Evolutionary conservation across 225 moss, liverwort and hornwort genomes (phyloP).

Genomic region (Sphagnum tenellum): DNA sequence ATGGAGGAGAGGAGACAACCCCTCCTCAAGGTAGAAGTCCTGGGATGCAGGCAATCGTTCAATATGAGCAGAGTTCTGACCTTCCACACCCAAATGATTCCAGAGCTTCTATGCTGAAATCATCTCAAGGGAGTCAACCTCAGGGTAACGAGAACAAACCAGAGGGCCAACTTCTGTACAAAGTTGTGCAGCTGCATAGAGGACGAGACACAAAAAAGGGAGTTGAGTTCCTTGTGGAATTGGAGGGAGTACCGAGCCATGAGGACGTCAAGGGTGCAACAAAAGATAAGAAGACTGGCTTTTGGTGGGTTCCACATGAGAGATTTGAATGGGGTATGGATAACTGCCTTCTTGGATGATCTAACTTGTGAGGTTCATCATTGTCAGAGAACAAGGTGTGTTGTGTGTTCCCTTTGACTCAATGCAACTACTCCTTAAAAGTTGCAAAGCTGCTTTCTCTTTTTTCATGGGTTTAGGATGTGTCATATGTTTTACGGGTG

Average conservation of each 20-base stretch:
- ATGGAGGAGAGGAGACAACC: conserved; percentile 1
- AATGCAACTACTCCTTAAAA: too few relatives aligned
- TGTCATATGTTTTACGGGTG: too few relatives aligned
- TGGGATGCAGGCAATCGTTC: neutral
- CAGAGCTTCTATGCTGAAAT: too few relatives aligned
- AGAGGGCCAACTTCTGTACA: conserved; percentile 7
- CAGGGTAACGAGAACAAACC: conserved; percentile 4
- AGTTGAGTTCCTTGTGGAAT: conserved; percentile 18
- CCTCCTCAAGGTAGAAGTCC: conserved; percentile 1
- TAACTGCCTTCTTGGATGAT: conserved; percentile 20
- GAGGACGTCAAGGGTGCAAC: conserved; percentile 1
- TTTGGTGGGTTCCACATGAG: conserved; percentile 24
- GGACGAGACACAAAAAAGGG: conserved; percentile 7
- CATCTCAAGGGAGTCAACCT: neutral
- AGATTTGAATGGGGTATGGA: conserved; percentile 21
- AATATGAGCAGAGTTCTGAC: neutral
- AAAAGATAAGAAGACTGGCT: conserved; percentile 28
- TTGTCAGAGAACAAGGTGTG: too few relatives aligned
- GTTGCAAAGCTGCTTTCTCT: too few relatives aligned
- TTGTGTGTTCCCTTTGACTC: too few relatives aligned
- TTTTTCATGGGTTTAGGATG: too few relatives aligned
- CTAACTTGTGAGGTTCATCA: too few relatives aligned
- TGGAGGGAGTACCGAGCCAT: conserved; percentile 17
- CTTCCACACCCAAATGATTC: neutral
- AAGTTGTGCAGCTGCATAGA: conserved; percentile 16